Conservation (phyloP, 2,329 filamentous ascomycete genomes). For the Fusarium temperatum region DNA sequence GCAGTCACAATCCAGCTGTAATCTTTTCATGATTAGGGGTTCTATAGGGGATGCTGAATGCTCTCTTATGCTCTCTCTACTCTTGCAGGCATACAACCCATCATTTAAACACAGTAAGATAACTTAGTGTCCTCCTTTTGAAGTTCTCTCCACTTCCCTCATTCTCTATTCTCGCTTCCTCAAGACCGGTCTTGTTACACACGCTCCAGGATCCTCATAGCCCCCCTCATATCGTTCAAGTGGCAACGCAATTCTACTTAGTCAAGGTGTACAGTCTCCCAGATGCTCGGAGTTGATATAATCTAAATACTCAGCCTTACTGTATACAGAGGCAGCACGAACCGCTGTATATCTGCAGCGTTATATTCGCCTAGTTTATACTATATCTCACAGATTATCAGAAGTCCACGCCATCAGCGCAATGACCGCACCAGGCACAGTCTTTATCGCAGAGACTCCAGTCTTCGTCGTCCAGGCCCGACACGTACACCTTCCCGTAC, state of each 20-base stretch:
- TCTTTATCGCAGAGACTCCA: background rate
- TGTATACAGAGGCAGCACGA: background rate
- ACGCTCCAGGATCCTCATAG: background rate
- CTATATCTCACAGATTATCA: background rate
- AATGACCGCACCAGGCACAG: background rate
- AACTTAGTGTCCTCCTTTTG: background rate
- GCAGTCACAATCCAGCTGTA: background rate
- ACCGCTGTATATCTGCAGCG: background rate
- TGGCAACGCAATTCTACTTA: background rate
- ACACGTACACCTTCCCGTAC: background rate
- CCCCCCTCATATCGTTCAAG: background rate
- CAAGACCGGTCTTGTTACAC: background rate
- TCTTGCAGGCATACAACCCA: background rate
- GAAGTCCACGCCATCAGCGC: background rate
- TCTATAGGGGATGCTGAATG: background rate
- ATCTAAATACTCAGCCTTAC: background rate
- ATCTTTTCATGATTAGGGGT: accelerated
- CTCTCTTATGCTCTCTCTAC: too few relatives aligned
- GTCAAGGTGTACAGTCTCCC: background rate
- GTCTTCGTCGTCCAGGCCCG: background rate
- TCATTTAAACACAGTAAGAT: background rate
- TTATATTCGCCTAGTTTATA: background rate
- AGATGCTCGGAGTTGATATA: background rate
- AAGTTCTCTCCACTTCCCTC: background rate
- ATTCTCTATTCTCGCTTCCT: background rate